Evolutionary conservation across 164 flowering plant species (phyloP).

Genomic region (Annona squamosa): DNA sequence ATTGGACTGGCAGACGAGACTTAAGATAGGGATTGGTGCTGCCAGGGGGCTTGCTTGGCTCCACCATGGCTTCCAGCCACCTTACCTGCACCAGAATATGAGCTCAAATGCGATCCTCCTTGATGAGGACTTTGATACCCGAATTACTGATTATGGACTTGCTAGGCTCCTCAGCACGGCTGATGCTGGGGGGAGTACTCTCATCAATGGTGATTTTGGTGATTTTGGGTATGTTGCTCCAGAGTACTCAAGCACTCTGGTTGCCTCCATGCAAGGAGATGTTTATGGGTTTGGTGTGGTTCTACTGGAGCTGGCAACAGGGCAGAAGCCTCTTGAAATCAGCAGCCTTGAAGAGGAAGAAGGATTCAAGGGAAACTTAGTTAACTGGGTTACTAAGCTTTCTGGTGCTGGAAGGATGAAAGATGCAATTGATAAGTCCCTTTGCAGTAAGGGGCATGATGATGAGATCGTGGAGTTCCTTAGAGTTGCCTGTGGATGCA

Average conservation of each 20-base stretch:
- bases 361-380: conserved; percentile 52
- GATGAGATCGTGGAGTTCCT: conserved; percentile 48
- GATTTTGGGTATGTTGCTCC: conserved; percentile 69
- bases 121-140: conserved; percentile 57
- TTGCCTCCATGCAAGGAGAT: conserved; percentile 55
- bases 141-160: conserved; percentile 53
- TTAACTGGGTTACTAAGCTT: conserved; percentile 50
- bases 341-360: conserved; percentile 24
- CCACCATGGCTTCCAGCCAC: conserved; percentile 57
- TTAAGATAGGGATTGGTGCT: conserved; percentile 49
- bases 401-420: conserved; percentile 27
- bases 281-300: conserved; percentile 67
- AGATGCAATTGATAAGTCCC: conserved; percentile 42
- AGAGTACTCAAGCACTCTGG: conserved; percentile 53
- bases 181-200: conserved; percentile 31
- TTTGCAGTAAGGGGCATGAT: conserved; percentile 46
- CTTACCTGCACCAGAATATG: conserved; percentile 46
- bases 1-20: conserved; percentile 56
- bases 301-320: conserved; percentile 57
- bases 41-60: conserved; percentile 77
- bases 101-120: conserved; percentile 53
- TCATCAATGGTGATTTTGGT: conserved; percentile 44
- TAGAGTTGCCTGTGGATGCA: conserved; percentile 47
- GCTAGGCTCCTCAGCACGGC: conserved; percentile 35
- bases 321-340: conserved; percentile 52